Evolutionary conservation across 23 red algal species (phyloP).

Genomic region (Porphyridium purpureum): DNA sequence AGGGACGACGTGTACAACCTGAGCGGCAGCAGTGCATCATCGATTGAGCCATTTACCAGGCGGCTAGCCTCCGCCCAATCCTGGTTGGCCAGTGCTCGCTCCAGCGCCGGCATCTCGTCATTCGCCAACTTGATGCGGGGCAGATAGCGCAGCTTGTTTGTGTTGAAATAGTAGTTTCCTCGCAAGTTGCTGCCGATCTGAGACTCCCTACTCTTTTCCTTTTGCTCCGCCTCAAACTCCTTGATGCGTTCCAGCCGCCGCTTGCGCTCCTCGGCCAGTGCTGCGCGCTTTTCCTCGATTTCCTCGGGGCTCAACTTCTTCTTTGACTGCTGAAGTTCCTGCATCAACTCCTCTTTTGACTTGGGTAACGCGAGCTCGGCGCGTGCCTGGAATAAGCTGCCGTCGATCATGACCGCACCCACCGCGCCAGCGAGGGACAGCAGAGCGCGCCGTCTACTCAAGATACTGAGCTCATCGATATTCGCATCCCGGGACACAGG

Average conservation of each 20-base stretch:
- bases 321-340: neutral
- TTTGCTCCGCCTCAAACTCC: neutral
- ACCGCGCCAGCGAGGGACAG: too few relatives aligned
- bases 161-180: slow-evolving; percentile 62
- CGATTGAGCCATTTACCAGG: slow-evolving; percentile 12
- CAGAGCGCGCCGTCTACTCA: too few relatives aligned
- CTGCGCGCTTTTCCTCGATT: neutral
- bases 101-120: slow-evolving; percentile 10
- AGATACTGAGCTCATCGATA: too few relatives aligned
- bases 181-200: slow-evolving; percentile 49
- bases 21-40: slow-evolving; percentile 34
- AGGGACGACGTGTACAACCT: slow-evolving; percentile 48
- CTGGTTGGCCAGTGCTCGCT: slow-evolving; percentile 12
- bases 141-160: slow-evolving; percentile 16
- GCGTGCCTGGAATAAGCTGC: too few relatives aligned
- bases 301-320: neutral
- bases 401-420: too few relatives aligned
- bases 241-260: neutral
- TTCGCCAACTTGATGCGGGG: slow-evolving; percentile 10
- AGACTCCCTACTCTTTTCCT: neutral
- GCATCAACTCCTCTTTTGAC: neutral
- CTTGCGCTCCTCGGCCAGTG: neutral
- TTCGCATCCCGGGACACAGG: too few relatives aligned
- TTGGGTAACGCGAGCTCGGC: neutral
- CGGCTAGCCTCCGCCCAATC: slow-evolving; percentile 19